Percentiles rank a stretch among this genome's conserved stretches.
phyloP scores from a whole-genome alignment of 768 basidiomycete genomes.

The Podaxis pistillaris region DNA sequence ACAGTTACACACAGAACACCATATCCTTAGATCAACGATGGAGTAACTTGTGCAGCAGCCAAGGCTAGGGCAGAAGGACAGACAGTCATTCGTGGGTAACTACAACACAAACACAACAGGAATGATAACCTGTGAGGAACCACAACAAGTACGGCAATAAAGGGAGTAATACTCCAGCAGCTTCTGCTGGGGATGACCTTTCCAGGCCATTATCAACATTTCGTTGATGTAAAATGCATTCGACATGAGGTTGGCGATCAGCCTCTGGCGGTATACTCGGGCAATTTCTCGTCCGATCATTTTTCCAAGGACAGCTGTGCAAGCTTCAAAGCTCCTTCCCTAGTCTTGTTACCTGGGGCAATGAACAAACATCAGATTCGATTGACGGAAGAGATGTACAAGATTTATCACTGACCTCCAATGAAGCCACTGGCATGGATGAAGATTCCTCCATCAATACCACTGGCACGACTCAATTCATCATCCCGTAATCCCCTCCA shows the following conservation, averaged over 20 bases:
- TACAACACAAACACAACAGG: background rate
- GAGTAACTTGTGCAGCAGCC: background rate
- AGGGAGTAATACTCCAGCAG: background rate
- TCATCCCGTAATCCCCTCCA: constrained; percentile 95
- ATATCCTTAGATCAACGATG: too few species aligned
- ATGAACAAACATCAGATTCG: background rate
- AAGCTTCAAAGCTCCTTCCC: constrained; percentile 81
- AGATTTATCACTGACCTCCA: constrained; percentile 58
- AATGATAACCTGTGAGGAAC: background rate
- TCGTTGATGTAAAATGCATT: background rate
- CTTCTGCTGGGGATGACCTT: background rate
- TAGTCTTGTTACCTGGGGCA: constrained; percentile 77
- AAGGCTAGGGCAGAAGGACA: background rate
- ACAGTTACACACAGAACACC: background rate
- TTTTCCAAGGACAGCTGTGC: constrained; percentile 64
- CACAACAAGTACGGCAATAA: background rate
- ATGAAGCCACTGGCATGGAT: constrained; percentile 97
- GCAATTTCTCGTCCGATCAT: constrained; percentile 21
- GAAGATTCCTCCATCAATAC: constrained; percentile 84
- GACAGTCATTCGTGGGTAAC: background rate
- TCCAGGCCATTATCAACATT: background rate
- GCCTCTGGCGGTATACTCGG: background rate
- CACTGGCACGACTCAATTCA: constrained; percentile 65
- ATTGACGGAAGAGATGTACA: background rate
- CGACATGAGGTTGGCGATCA: background rate